Percentiles rank a stretch among this genome's conserved stretches.
Conservation (phyloP, 2,329 filamentous ascomycete genomes). For the Nothophaeocryptopus gaeumannii region DNA sequence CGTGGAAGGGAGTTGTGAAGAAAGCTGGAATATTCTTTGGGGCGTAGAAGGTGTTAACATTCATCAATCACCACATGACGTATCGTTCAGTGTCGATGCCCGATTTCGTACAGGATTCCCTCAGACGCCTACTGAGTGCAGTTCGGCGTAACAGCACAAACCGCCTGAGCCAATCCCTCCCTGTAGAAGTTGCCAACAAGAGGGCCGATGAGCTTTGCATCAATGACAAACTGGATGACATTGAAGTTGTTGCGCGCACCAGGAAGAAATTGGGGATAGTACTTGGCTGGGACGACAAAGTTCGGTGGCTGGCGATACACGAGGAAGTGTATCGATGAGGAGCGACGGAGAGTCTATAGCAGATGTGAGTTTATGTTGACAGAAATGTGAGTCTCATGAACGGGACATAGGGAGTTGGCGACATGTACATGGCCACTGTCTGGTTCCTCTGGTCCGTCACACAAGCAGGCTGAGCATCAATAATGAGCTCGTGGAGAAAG, state of each 20-base stretch:
- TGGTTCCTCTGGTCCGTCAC: slow-evolving; percentile 19
- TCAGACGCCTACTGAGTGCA: too few relatives aligned
- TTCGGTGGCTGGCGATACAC: slow-evolving; percentile 27
- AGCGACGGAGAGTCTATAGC: slow-evolving; percentile 11
- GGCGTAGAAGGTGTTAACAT: too few relatives aligned
- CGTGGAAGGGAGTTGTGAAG: too few relatives aligned
- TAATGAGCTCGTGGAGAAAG: slow-evolving; percentile 25
- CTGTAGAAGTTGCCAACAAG: slow-evolving; percentile 11
- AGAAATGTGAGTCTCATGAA: too few relatives aligned
- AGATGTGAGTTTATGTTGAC: too few relatives aligned
- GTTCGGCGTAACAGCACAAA: too few relatives aligned
- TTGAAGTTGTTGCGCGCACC: slow-evolving; percentile 23
- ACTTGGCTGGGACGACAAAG: slow-evolving; percentile 19
- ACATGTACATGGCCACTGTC: slow-evolving; percentile 20
- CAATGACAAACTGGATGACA: slow-evolving; percentile 10
- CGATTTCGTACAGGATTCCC: too few relatives aligned
- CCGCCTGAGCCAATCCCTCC: not conserved
- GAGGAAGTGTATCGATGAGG: slow-evolving; percentile 26
- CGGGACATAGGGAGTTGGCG: slow-evolving; percentile 13
- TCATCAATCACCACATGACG: too few relatives aligned
- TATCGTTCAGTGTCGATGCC: too few relatives aligned
- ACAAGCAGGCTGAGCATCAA: slow-evolving; percentile 25
- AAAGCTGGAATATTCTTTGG: too few relatives aligned
- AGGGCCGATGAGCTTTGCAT: slow-evolving; percentile 6
- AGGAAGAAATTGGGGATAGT: slow-evolving; percentile 7